Percentiles rank a stretch among this genome's conserved stretches.
Conservation (phyloP, 257 asterid genomes). For the Solanum lycopersicoides region DNA sequence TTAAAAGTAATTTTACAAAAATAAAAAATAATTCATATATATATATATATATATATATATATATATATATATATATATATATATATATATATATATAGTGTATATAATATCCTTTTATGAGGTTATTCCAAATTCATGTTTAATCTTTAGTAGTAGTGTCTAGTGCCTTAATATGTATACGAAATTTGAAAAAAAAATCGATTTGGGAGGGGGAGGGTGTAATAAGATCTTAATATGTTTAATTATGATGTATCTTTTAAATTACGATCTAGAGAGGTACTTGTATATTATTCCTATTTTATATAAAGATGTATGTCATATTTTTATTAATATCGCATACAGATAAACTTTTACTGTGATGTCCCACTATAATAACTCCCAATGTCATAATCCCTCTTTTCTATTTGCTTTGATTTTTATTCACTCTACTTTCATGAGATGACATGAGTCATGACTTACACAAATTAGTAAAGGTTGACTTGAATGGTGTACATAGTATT, state of each 20-base stretch:
- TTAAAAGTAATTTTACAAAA: background rate
- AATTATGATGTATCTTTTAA: too few species aligned
- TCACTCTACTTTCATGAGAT: background rate
- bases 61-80: background rate
- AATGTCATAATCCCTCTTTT: background rate
- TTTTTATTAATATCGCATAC: too few species aligned
- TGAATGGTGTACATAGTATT: too few species aligned
- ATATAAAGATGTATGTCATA: too few species aligned
- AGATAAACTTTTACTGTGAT: too few species aligned
- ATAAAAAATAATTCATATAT: background rate
- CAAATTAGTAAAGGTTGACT: background rate
- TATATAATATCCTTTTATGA: background rate
- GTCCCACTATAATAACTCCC: too few species aligned
- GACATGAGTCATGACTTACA: background rate
- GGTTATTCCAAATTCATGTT: background rate
- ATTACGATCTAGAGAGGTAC: too few species aligned
- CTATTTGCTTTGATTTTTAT: background rate
- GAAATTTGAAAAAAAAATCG: too few species aligned
- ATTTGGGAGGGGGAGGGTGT: too few species aligned
- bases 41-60: background rate
- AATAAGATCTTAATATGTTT: too few species aligned
- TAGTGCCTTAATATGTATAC: background rate
- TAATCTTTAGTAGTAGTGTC: background rate
- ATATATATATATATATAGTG: too few species aligned
- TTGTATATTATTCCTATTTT: too few species aligned